Evolutionary conservation across 192 early-diverging fungal species (phyloP).

Genomic region (Coemansia sp.): DNA sequence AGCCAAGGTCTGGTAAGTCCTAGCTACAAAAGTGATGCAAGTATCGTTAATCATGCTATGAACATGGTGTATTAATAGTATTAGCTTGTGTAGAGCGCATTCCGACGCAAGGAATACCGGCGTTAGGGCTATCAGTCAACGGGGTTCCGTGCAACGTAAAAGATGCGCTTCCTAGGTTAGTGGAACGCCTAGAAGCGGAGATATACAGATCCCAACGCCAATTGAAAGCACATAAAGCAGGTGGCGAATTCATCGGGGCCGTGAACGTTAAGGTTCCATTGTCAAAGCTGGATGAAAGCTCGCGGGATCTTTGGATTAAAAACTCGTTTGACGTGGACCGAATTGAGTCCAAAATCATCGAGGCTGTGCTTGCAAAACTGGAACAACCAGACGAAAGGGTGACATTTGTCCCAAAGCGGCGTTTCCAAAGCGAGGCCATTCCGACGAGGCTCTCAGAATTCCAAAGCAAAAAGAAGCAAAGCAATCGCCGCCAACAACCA

Average conservation of each 20-base stretch:
- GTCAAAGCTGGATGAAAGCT: slow-evolving; percentile 27
- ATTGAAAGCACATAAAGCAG: not conserved
- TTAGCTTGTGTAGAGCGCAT: slow-evolving; percentile 1
- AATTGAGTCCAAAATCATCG: slow-evolving; percentile 16
- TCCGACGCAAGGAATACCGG: slow-evolving; percentile 4
- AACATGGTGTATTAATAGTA: too few species aligned
- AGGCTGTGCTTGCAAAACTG: not conserved
- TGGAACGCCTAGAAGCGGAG: slow-evolving; percentile 6
- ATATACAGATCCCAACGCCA: not conserved
- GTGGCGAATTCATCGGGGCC: slow-evolving; percentile 16
- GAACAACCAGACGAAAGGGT: not conserved
- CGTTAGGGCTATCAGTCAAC: slow-evolving; percentile 21
- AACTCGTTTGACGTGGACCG: slow-evolving; percentile 15
- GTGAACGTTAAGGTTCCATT: slow-evolving; percentile 19
- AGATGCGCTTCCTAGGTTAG: slow-evolving; percentile 14
- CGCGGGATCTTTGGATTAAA: slow-evolving; percentile 11
- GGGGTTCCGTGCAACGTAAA: slow-evolving; percentile 15
- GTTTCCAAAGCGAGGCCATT: not conserved
- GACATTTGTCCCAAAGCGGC: not conserved
- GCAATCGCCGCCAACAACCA: not conserved
- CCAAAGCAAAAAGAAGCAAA: not conserved
- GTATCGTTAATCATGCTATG: too few species aligned
- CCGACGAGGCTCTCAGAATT: not conserved
- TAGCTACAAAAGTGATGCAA: not conserved
- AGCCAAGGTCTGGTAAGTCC: not conserved